These are phyloP conservation scores for Neurospora hispaniola DNA, from an alignment of 495 filamentous ascomycete genomes.

Conservation along the genomic window DNA sequence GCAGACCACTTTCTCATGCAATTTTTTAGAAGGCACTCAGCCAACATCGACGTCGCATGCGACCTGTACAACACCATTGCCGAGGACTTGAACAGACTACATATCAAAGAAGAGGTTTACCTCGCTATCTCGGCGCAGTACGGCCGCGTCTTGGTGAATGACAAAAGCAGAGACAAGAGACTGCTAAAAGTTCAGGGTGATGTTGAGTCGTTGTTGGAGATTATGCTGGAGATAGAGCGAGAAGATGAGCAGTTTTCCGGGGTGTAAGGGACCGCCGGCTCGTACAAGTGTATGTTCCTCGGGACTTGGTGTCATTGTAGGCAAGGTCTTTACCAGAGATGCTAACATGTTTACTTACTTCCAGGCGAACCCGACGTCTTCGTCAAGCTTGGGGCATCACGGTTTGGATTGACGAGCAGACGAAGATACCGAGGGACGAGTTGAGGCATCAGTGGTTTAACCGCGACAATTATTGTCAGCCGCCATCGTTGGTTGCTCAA, in stretches of 20 bases:
- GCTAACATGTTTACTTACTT: neutral
- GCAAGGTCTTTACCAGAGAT: neutral
- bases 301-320: neutral
- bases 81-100: neutral
- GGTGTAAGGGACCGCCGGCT: neutral
- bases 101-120: neutral
- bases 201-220: neutral
- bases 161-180: neutral
- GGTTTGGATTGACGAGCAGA: neutral
- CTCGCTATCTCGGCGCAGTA: accelerated
- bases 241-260: too few species aligned
- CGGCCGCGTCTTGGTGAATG: neutral
- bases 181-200: accelerated
- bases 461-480: neutral
- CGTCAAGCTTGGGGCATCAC: neutral
- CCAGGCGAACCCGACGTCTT: neutral
- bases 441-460: accelerated
- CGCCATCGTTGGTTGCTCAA: neutral
- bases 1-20: neutral
- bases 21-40: too few species aligned
- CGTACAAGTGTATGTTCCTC: neutral
- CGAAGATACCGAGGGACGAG: neutral
- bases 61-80: neutral
- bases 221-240: neutral
- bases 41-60: neutral